Base-by-base conservation (phyloP, 805 yeast species). In the Teunomyces stri region DNA sequence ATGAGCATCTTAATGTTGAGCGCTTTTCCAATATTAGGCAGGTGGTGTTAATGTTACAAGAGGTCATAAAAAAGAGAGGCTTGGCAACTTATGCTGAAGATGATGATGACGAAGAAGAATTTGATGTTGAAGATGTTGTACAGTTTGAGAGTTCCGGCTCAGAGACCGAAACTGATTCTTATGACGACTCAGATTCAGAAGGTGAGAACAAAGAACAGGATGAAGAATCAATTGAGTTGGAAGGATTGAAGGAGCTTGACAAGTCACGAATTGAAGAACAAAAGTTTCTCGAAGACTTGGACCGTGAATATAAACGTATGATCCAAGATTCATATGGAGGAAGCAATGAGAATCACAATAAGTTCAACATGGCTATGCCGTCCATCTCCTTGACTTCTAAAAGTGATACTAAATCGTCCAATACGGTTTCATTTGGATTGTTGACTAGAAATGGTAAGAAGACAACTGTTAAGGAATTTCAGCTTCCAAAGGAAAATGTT, bases 371-470 rank as follows among this genome's bases (percentile, higher is more conserved):
- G 51, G 64, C 74, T 3, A 51, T 57, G 1, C 58, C 60, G 1
- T 51, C 61, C 10, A 40, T 47, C 29, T 27, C 45, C 18, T 11
- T 18, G 13, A 35, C 45, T 21, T 29, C 34, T 18, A 16, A 37
- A 47, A 10, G 6, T n/a, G 16, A 21, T 4, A 15, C 16, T 9
- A 12, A 22, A 4, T 6, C n/a, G 10, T 11, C 44, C 15, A 42
- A 55, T 9, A 43, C 49, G 41, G 65, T 76, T 25, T 60, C 77
- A 11, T 84, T 84, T 59, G 76, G 80, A 3, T 71, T 85, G 46
- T 61, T 85, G 45, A 77, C 85, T 6, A 80, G 74, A 53, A 64
- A 72, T 22, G 86, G 84, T 16, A 76, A 75, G 55, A 74, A 68
- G 50, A 44, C 58, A 6, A 63, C 72, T 2, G 65, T 79, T 1